Evolutionary conservation across 306 rosid genomes (phyloP), one percentile per base, ranked within the genome.

Genomic region (Ormosia emarginata): DNA sequence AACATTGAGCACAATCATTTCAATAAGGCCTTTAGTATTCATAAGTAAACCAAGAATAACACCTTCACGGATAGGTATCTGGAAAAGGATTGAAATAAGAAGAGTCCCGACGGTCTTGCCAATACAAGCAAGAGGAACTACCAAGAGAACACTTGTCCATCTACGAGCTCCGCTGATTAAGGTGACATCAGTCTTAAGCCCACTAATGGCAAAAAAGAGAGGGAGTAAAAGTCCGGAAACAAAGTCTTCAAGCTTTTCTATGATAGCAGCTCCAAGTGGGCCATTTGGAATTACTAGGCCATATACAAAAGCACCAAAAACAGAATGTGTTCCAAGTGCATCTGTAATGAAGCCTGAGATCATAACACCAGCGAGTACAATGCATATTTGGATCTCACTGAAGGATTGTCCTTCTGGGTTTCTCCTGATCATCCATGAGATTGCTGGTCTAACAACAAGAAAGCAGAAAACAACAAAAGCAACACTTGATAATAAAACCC

Each of bases 201-300:
- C 98, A 67, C 94, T 92, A 10, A 88, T 84, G 49, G 93, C 92
- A 37, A 91, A 95, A 82, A 91, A 95, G 9, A 95, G 89, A 78
- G 98, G 98, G 36, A 95, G 86, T 53, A 95, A 33, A 73, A 95
- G 88, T 8, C 98, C 98, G 0, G 98, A 95, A 57, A 93, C 91
- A 79, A 93, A 93, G 79, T 95, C 98, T 86, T 93, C 98, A 2
- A 95, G 93, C 88, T 89, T 95, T 82, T 91, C 98, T 9, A 93
- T 85, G 17, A 94, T 87, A n/a, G 94, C 86, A 15, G 91, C 89
- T 4, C 88, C 95, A 49, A 93, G 89, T 0, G 98, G 92, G 1
- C 98, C 98, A 52, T 85, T 90, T 7, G 97, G 98, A 50, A 94
- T 89, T 2, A 87, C 86, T 7, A 94, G 43, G 4, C 98, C 97